Percentiles rank a stretch among this genome's conserved stretches.
Conservation (phyloP, 2,329 filamentous ascomycete species). For the Aspergillus phoenicis region DNA sequence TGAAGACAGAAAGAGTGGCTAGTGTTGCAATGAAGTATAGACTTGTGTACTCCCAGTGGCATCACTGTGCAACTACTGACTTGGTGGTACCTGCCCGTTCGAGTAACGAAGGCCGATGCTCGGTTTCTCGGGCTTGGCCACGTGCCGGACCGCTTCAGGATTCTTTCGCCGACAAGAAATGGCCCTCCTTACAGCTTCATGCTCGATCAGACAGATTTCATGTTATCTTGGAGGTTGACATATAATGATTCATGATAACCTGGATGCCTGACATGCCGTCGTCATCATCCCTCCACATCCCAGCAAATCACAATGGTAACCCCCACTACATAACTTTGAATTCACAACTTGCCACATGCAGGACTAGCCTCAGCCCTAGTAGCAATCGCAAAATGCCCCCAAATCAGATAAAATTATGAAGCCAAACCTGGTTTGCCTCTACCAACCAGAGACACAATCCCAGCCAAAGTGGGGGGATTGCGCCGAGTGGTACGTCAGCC, state of each 20-base stretch:
- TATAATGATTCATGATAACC: too few relatives aligned
- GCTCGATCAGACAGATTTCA: too few relatives aligned
- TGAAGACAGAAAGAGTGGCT: too few relatives aligned
- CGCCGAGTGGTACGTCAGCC: conserved; percentile 2
- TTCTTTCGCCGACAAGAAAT: background rate
- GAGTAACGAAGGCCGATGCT: background rate
- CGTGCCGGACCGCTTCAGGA: background rate
- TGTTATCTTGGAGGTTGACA: too few relatives aligned
- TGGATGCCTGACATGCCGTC: background rate
- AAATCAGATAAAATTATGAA: background rate
- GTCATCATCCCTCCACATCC: background rate
- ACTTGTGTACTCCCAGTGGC: background rate
- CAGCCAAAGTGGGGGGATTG: background rate
- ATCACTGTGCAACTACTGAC: background rate
- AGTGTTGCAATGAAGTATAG: background rate
- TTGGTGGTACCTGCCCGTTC: background rate
- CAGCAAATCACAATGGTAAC: background rate
- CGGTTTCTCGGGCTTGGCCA: background rate
- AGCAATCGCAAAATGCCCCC: background rate
- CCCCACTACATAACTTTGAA: background rate
- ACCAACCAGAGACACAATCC: background rate
- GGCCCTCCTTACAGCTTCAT: too few relatives aligned
- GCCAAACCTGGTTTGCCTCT: background rate
- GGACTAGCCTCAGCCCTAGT: background rate
- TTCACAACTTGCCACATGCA: background rate